A percentile compares a stretch with the other conserved stretches of the same genome.
Evolutionary conservation across 2,329 filamentous ascomycete genomes (phyloP).

Genomic region (Microdochium trichocladiopsis): DNA sequence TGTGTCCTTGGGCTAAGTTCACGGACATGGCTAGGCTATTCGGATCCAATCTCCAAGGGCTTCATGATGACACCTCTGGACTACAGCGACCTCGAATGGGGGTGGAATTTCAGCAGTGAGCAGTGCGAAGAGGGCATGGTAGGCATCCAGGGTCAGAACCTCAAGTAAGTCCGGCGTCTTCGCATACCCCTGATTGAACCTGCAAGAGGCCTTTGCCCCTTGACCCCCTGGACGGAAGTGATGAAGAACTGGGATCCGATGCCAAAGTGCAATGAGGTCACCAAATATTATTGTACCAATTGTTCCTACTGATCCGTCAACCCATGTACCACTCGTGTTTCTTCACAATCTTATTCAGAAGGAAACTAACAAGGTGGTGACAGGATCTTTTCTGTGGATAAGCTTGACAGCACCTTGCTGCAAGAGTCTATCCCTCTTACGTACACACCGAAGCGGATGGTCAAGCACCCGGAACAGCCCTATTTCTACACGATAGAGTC

Average conservation of each 20-base stretch:
- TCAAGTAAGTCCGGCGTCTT: constrained; percentile 67
- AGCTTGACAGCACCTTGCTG: constrained; percentile 76
- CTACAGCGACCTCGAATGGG: constrained; percentile 84
- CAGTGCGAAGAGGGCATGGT: constrained; percentile 92
- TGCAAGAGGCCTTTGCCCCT: too few species aligned
- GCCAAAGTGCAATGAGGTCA: constrained; percentile 49
- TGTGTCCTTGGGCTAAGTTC: constrained; percentile 88
- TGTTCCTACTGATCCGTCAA: constrained; percentile 83
- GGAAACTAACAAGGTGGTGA: constrained; percentile 22
- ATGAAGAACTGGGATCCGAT: constrained; percentile 60
- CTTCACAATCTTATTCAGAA: constrained; percentile 1
- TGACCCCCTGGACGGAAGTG: constrained; percentile 43
- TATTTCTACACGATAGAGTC: constrained; percentile 92
- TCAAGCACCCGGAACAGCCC: constrained; percentile 79
- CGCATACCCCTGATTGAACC: too few species aligned
- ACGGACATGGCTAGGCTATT: constrained; percentile 92
- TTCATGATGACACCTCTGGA: constrained; percentile 91
- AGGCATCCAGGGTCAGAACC: constrained; percentile 80
- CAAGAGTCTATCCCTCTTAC: constrained; percentile 80
- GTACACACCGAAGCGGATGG: constrained; percentile 84
- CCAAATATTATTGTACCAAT: constrained; percentile 65
- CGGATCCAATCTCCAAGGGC: constrained; percentile 76
- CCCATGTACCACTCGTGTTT: constrained; percentile 11
- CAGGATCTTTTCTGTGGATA: constrained; percentile 87
- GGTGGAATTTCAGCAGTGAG: constrained; percentile 94